Base-by-base conservation (phyloP, 1,284 basidiomycete species). In the Microbotryum silenes-acaulis region DNA sequence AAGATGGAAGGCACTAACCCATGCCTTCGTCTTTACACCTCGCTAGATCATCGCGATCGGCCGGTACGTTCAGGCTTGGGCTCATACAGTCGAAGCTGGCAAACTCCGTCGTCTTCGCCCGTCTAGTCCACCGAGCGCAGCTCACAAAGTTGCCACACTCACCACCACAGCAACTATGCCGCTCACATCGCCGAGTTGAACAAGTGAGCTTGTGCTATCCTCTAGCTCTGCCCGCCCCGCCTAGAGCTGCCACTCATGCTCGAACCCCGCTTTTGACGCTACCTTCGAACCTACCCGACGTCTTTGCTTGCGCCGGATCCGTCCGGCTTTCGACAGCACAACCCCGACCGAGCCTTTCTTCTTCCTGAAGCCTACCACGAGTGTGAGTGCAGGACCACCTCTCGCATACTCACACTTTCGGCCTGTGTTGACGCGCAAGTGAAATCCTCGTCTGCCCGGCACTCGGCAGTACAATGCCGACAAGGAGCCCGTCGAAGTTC, bases 271-370 rank as follows among this genome's bases (percentile, higher is more conserved):
- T 25, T 25, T 25, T 25, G 25, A 42, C 37, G 12, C 37, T 12
- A 9, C 9, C 37, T 12, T 42, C 37, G 16, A 42, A 42, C 14
- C 37, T 42, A 10, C 37, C 14, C 12, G 9, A 42, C 37, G 37
- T 18, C 37, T 18, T 18, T 42, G 14, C 20, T 74, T 75, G 61
- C 74, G 74, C 3, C 73, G 74, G 91, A 96, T 72, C 87, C 87
- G 74, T 91, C 90, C 76, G 93, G 97, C 75, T 83, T 97, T 54
- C 87, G 86, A 73, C 97, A 97, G 37, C 75, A 81, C 88, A 7
- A 79, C 87, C 4, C 93, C 94, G 2, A 90, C 86, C 73, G 92
- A 97, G 74, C 94, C 94, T 0, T 97, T 98, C 81, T 96, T 97
- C 82, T 98, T 97, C 81, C 79, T 97, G 48, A 98, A 98, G 78